A percentile compares a stretch with the other conserved stretches of the same genome.
These are phyloP conservation scores for Pinus taeda DNA, from an alignment of 75 land plant species.

Conservation along the genomic window DNA sequence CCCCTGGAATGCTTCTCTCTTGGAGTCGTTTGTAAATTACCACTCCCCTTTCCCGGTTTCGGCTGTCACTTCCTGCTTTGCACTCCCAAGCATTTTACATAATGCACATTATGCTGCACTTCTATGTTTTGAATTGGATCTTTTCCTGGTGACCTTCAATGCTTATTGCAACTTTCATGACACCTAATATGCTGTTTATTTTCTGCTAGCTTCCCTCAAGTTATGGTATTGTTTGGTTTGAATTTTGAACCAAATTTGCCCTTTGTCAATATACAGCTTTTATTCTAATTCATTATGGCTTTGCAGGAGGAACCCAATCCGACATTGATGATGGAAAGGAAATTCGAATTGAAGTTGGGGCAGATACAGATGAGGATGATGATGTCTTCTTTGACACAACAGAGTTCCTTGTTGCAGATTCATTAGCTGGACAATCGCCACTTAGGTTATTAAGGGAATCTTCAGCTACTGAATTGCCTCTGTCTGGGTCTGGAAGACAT, in stretches of 20 bases:
- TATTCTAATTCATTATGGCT: neutral
- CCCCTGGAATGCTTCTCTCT: no score
- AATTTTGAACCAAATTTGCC: neutral
- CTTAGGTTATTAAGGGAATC: constrained; percentile 7
- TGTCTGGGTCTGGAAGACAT: neutral
- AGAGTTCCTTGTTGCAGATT: constrained; percentile 16
- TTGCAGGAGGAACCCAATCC: constrained; percentile 20
- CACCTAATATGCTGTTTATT: neutral
- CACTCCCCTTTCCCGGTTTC: no score
- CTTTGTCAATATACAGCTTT: neutral
- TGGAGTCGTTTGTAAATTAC: no score
- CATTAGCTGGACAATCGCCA: neutral
- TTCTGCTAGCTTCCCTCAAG: neutral
- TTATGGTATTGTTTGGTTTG: neutral
- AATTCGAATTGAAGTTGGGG: constrained; percentile 9
- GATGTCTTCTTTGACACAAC: constrained; percentile 23
- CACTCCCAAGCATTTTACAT: neutral
- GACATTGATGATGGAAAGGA: constrained; percentile 28
- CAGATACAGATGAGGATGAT: constrained; percentile 33
- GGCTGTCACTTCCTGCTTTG: no score
- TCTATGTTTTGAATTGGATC: neutral
- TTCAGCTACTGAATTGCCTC: neutral
- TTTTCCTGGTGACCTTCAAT: neutral
- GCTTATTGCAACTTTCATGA: neutral
- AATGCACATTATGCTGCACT: neutral